Conservation (phyloP, 331 rosid genomes). For the Spiraea crenata region DNA sequence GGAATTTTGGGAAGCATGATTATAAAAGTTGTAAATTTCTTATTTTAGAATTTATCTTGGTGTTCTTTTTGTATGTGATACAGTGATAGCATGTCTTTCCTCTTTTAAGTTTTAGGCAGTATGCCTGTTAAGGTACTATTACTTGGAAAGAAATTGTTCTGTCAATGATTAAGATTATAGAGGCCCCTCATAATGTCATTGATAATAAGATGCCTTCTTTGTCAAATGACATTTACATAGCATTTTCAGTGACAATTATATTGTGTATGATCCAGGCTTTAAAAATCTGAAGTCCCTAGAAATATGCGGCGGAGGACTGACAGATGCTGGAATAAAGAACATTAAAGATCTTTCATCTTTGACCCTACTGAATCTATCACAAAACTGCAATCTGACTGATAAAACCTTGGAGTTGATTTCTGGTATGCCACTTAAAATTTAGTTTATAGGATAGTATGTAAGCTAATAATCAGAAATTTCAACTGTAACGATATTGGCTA, state of each 20-base stretch:
- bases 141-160: background rate
- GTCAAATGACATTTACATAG: background rate
- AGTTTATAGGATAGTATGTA: background rate
- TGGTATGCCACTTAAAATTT: slow-evolving; percentile 42
- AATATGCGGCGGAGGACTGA: slow-evolving; percentile 91
- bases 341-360: slow-evolving; percentile 80
- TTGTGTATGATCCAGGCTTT: slow-evolving; percentile 50
- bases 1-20: background rate
- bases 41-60: background rate
- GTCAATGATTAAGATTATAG: background rate
- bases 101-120: too few relatives aligned
- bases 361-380: slow-evolving; percentile 78
- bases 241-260: background rate
- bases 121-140: background rate
- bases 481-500: background rate
- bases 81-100: too few relatives aligned
- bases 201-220: background rate
- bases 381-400: slow-evolving; percentile 82
- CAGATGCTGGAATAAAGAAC: slow-evolving; percentile 86
- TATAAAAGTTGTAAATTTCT: background rate
- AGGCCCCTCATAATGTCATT: background rate
- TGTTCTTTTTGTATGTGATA: background rate
- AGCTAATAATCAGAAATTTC: background rate
- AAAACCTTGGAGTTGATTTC: slow-evolving; percentile 79
- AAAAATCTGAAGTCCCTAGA: slow-evolving; percentile 86